Base-by-base conservation (phyloP, 352 stramenopile genomes). In the Phytophthora chlamydospora region DNA sequence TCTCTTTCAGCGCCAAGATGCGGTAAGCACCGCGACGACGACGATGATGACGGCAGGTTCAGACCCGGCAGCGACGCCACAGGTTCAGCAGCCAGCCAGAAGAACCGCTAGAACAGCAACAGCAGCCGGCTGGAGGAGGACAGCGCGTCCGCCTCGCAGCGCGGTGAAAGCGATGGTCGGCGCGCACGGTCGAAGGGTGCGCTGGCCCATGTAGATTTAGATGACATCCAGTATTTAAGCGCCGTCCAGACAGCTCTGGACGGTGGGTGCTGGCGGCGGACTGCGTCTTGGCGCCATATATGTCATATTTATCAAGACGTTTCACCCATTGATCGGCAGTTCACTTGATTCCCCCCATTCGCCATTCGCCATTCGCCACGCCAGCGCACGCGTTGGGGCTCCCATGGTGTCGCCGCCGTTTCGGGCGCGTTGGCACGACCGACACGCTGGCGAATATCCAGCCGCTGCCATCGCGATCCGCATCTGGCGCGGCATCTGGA, bases 1-100 rank as follows among this genome's bases (percentile, higher is more conserved):
- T 89, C 44, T 77, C 58, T n/a, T 74, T 85, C 58, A 79, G 74
- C 60, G 59, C 76, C 42, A 91, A 89, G 72, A 80, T 72, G 68
- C 72, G 75, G 64, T 89, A 78, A 80, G 50, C 33, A 39, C 17
- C 21, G 19, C 24, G 24, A 16, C 27, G 8, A 8, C 45, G 32
- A 53, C 31, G 21, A 24, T 3, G 21, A 24, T 24, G 21, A 24
- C 33, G 51, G 19, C 44, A 53, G 17, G 50, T 43, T 36, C n/a
- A 56, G 31, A 50, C 29, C 11, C 29, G 29, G 11, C 16, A 57
- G 6, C 21, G 21, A 24, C 21, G 21, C 21, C 21, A 24, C 21
- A 24, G 21, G 21, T 24, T 24, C 21, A 24, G 21, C 21, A n/a
- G n/a, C n/a, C n/a, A n/a, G n/a, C n/a, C n/a, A n/a, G n/a, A n/a